These are phyloP conservation scores for Eremochloa ophiuroides DNA, from an alignment of 176 grass and related monocot genomes.

Conservation along the genomic window DNA sequence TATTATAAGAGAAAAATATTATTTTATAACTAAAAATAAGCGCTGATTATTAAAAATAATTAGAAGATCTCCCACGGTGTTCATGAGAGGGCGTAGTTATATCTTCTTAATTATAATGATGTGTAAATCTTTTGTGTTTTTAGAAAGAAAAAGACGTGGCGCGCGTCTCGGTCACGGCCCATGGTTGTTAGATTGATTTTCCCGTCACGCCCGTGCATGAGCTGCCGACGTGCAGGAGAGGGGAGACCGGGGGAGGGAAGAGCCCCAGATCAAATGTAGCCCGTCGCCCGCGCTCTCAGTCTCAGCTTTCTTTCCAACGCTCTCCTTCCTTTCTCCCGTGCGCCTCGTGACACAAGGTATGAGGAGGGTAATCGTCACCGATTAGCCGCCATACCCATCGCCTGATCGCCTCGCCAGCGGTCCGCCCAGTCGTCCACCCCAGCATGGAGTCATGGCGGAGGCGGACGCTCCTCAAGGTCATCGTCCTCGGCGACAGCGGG, in stretches of 20 bases:
- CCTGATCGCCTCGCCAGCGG: neutral
- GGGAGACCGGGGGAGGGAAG: neutral
- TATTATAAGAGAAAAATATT: too few species aligned
- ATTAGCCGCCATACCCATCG: neutral
- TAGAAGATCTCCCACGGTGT: too few species aligned
- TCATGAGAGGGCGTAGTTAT: too few species aligned
- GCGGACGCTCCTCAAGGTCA: conserved; percentile 65
- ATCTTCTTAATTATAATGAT: too few species aligned
- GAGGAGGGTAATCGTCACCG: neutral
- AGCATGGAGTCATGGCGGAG: conserved; percentile 47
- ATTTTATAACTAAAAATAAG: too few species aligned
- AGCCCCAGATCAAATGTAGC: neutral
- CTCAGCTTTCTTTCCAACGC: neutral
- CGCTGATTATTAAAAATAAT: too few species aligned
- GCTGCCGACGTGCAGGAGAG: neutral
- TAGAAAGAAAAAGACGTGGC: too few species aligned
- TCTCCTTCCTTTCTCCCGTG: conserved; percentile 6
- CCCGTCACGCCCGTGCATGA: neutral
- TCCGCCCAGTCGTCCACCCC: neutral
- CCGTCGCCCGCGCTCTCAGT: neutral
- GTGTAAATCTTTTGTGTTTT: too few species aligned
- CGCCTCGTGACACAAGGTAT: conserved; percentile 32
- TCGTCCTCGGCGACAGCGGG: conserved; percentile 70
- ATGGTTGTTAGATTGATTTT: too few species aligned
- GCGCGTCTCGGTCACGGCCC: neutral